Evolutionary conservation across 1,139 yeast species (phyloP), one percentile per base, ranked within the genome.

Genomic region (Hemisphaericaspora xylofermentans): DNA sequence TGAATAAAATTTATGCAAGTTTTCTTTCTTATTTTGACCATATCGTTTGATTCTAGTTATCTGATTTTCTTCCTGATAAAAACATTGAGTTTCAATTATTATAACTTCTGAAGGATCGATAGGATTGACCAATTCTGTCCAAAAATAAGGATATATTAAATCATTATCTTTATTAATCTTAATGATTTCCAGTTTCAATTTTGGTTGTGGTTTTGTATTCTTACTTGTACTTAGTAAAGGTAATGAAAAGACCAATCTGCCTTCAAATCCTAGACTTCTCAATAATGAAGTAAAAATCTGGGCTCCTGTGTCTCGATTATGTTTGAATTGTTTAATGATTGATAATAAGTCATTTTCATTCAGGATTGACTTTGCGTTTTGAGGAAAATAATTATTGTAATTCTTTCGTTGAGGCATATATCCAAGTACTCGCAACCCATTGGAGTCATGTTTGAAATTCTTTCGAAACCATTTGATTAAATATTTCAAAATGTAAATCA

Each of bases 71-170:
- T 66, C 71, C 30, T 64, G 61, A 39, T 63, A 63, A 38, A 68
- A 68, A 22, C 66, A 56, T 32, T 60, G 56, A 2, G 64, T 50
- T 42, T 68, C 74, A 3, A 68, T 28, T 0, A 66, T 48, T 12
- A 64, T 45, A 0, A 68, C 25, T 42, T 68, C 68, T 2, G 49
- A 41, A 1, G 45, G 45, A 38, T 67, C 48, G 3, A 63, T 25
- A 0, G 74, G 74, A 41, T 67, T 66, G 2, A 68, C 49, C 3
- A 68, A 39, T 46, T 68, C 74, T 8, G 71, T 66, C 74, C 74
- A 68, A 44, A 55, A 67, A 44, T 67, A 67, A 0, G 74, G 74
- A 42, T 62, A 67, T 6, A 68, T 46, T 12, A 68, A 46, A 45
- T 68, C 74, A 43, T 60, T 57, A 39, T 68, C 74, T 33, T 58